Evolutionary conservation across 441 rosid genomes (phyloP).

Genomic region (Erodium texanum): DNA sequence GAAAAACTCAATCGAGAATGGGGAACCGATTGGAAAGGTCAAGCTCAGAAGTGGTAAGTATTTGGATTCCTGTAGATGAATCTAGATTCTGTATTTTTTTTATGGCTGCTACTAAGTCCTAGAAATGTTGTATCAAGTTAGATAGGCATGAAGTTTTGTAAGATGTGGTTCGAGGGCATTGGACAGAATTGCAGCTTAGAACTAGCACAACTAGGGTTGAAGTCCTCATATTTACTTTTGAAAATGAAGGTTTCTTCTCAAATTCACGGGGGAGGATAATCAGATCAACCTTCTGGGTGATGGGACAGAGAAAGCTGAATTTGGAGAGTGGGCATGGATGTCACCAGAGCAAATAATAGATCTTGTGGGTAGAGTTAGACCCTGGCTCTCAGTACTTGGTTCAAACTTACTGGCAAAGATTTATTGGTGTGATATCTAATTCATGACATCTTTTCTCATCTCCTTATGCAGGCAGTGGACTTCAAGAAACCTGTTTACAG

Average conservation of each 20-base stretch:
- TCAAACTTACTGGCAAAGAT: neutral
- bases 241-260: conserved; percentile 62
- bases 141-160: too few species aligned
- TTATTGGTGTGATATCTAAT: neutral
- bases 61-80: too few species aligned
- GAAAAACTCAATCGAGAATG: conserved; percentile 63
- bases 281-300: conserved; percentile 83
- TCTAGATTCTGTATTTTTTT: too few species aligned
- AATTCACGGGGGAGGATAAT: conserved; percentile 68
- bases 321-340: conserved; percentile 79
- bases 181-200: too few species aligned
- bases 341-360: conserved; percentile 56
- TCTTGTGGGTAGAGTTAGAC: conserved; percentile 30
- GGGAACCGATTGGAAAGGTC: conserved; percentile 94
- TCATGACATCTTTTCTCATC: neutral
- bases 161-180: too few species aligned
- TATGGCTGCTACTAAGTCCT: too few species aligned
- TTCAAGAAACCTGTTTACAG: conserved; percentile 74
- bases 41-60: conserved; percentile 85
- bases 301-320: conserved; percentile 77
- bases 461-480: conserved; percentile 52
- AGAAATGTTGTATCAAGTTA: too few species aligned
- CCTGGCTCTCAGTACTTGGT: neutral
- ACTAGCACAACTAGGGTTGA: too few species aligned
- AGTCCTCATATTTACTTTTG: neutral